These are phyloP conservation scores for Hortaea werneckii DNA, from an alignment of 2,329 filamentous ascomycete species.

Conservation along the genomic window DNA sequence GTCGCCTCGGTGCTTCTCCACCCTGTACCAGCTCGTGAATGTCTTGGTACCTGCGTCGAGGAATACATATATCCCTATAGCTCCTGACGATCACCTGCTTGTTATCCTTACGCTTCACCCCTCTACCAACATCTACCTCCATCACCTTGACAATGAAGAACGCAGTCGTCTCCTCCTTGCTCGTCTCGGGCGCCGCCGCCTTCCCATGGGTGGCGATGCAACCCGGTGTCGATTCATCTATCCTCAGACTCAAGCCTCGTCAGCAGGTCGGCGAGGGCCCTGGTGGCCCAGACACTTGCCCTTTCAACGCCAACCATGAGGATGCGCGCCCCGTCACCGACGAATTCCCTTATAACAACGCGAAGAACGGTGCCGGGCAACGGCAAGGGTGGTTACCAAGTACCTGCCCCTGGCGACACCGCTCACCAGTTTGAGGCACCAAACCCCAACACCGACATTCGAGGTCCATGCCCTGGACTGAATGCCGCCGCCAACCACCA, in stretches of 20 bases:
- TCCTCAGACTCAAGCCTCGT: conserved; percentile 10
- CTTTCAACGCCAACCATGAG: conserved; percentile 31
- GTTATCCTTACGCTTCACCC: too few species aligned
- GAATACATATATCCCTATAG: too few species aligned
- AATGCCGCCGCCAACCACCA: conserved; percentile 36
- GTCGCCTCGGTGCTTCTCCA: too few species aligned
- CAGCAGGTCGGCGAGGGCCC: conserved; percentile 23
- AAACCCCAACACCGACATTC: conserved; percentile 27
- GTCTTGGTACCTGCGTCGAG: too few species aligned
- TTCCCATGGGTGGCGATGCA: conserved; percentile 31
- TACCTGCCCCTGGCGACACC: conserved; percentile 33
- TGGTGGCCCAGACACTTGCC: conserved; percentile 24
- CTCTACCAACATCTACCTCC: not conserved
- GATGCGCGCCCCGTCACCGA: conserved; percentile 26
- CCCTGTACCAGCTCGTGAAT: too few species aligned
- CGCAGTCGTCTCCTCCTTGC: conserved; percentile 12
- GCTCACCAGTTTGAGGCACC: conserved; percentile 30
- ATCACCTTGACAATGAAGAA: conserved; percentile 14
- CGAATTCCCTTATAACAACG: conserved; percentile 34
- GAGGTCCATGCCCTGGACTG: conserved; percentile 33
- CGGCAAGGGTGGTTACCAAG: conserved; percentile 33
- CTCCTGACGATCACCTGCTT: too few species aligned
- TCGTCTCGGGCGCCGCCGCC: conserved; percentile 20
- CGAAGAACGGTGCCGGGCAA: conserved; percentile 35
- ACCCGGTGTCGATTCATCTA: conserved; percentile 28